phyloP scores from a whole-genome alignment of 2,329 filamentous ascomycete species.

The Curvularia spicifera region DNA sequence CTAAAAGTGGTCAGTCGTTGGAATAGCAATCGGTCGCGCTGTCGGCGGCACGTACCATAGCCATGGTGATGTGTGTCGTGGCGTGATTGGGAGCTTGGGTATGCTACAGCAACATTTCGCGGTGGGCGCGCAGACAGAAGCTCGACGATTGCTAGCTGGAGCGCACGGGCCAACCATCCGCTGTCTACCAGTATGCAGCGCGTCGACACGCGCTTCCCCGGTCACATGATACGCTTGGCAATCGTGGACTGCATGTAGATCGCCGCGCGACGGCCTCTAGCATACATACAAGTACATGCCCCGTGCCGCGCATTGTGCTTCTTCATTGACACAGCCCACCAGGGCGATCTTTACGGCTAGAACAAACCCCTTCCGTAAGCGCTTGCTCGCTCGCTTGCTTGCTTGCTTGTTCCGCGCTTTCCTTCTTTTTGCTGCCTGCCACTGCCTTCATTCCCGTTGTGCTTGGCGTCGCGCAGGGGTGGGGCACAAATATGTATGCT shows the following conservation, averaged over 20 bases:
- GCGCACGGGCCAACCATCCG: constrained; percentile 14
- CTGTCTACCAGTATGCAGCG: neutral
- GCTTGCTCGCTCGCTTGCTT: too few relatives aligned
- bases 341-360: neutral
- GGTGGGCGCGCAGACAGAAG: constrained; percentile 22
- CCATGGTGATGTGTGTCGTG: constrained; percentile 34
- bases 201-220: neutral
- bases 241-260: neutral
- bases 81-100: constrained; percentile 10
- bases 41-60: constrained; percentile 35
- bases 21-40: neutral
- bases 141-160: constrained; percentile 5
- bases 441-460: neutral
- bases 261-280: too few relatives aligned
- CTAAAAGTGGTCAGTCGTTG: constrained; percentile 30
- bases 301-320: neutral
- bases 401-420: neutral
- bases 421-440: neutral
- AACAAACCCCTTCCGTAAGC: neutral
- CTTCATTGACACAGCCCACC: neutral
- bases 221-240: too few relatives aligned
- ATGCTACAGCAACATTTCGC: constrained; percentile 28
- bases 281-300: neutral
- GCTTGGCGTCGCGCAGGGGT: neutral
- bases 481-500: neutral